Conservation (phyloP, 768 basidiomycete species). For the Xerocomus potaroensis region DNA sequence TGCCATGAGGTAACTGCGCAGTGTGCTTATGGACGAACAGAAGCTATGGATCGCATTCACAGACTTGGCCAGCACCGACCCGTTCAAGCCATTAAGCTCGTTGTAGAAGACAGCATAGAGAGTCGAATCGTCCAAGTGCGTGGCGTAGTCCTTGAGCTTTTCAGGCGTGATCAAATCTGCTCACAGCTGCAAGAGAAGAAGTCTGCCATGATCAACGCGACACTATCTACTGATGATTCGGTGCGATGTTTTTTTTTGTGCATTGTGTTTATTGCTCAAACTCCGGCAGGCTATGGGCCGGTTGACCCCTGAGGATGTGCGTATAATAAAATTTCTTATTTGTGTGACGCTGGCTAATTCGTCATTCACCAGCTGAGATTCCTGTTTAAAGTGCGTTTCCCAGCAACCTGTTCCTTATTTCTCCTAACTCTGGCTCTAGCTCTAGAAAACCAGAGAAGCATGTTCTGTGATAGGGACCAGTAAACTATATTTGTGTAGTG, state of each 20-base stretch:
- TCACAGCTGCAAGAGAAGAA: constrained; percentile 92
- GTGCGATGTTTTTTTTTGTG: constrained; percentile 35
- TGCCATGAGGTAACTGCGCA: background rate
- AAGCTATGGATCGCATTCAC: constrained; percentile 98
- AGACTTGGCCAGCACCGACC: constrained; percentile 93
- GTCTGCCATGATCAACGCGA: constrained; percentile 89
- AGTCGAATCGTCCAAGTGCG: constrained; percentile 84
- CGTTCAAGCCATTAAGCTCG: constrained; percentile 88
- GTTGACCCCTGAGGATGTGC: constrained; percentile 79
- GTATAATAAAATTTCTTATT: constrained; percentile 18
- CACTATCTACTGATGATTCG: constrained; percentile 75
- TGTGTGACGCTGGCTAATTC: constrained; percentile 5
- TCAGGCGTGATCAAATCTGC: background rate
- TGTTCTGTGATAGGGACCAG: background rate
- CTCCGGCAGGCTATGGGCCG: constrained; percentile 81
- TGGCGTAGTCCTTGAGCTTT: background rate
- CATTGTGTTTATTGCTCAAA: constrained; percentile 8
- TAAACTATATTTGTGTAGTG: background rate
- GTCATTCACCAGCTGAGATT: constrained; percentile 36
- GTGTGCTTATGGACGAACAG: constrained; percentile 35
- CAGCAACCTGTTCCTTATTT: background rate
- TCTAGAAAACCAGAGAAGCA: constrained; percentile 9
- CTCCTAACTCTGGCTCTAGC: constrained; percentile 9
- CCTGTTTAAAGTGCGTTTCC: constrained; percentile 41
- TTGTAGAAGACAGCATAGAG: constrained; percentile 96